These are phyloP conservation scores for Curvularia sp. DNA, from an alignment of 2,329 filamentous ascomycete genomes.

Conservation along the genomic window DNA sequence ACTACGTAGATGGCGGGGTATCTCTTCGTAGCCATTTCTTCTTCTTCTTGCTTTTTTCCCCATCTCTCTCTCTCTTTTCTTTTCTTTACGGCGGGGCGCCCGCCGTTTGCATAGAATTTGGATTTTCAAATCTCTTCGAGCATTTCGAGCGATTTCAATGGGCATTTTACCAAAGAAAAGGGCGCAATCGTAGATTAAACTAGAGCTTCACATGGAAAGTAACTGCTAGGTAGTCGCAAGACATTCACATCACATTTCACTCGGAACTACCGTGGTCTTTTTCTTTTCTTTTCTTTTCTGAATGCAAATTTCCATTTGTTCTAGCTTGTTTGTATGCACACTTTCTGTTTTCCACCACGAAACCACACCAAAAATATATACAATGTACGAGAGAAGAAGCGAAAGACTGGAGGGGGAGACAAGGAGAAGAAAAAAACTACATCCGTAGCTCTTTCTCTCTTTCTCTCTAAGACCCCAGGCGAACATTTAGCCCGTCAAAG, in stretches of 20 bases:
- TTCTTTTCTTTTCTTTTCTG: constrained; percentile 1
- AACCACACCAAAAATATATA: constrained; percentile 19
- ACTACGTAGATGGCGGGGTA: constrained; percentile 2
- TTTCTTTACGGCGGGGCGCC: neutral
- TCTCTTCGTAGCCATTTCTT: neutral
- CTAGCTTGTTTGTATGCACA: constrained; percentile 19
- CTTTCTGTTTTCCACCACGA: constrained; percentile 13
- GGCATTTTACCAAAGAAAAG: neutral
- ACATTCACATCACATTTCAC: neutral
- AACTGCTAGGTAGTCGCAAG: neutral
- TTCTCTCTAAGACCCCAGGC: constrained; percentile 2
- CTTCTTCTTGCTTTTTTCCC: neutral
- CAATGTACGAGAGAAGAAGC: constrained; percentile 15
- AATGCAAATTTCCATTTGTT: constrained; percentile 19
- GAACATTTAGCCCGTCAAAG: neutral
- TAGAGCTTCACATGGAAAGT: too few relatives aligned
- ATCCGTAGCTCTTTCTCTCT: neutral
- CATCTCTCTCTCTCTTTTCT: neutral
- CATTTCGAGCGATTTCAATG: neutral
- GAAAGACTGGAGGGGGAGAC: constrained; percentile 9
- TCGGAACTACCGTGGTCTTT: too few relatives aligned
- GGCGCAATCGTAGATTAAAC: neutral
- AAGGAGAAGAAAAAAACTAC: neutral
- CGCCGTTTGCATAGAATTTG: neutral
- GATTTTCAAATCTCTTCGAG: neutral